Evolutionary conservation across 371 early-diverging fungal genomes (phyloP), one percentile per base, ranked within the genome.

Genomic region (Basidiobolus heterosporus): DNA sequence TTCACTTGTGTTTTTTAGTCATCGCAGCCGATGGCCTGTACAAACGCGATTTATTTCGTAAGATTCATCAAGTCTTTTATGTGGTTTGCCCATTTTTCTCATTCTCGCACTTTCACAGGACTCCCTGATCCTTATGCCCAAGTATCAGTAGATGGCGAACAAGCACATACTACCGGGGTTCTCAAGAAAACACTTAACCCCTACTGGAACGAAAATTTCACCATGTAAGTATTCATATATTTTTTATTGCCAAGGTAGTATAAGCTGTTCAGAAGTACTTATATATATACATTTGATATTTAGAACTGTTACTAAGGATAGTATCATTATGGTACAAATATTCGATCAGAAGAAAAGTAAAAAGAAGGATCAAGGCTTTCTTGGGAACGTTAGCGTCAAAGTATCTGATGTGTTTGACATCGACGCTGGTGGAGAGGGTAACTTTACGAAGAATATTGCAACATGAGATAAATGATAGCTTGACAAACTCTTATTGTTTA

Each of bases 271-370:
- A 37, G 37, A 13, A 11, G 22, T 35, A 14, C 17, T 24, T 8
- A 47, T 36, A 39, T 20, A 49, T 24, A 22, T 38, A 18, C 30
- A 19, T 38, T 15, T 21, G 20, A 37, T 44, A 17, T 18, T 45
- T 64, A 83, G 83, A 41, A 66, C 69, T 58, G 84, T 83, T 13
- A 73, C 69, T 14, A 77, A 72, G 57, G 62, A 64, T 48, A 85
- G 87, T 54, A 79, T 89, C 9, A 70, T 94, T 48, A 78, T 90
- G 1, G 81, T 92, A 35, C 92, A 96, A 62, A 80, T 96, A 18
- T 96, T 92, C 70, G 97, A 96, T 64, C 92, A 92, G 65, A 77
- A 82, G 58, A 89, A 88, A 59, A 92, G 86, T 61, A 91, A 90
- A 67, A 88, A 85, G 72, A 82, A 78, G 58, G 78, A 82, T 51